phyloP scores from a whole-genome alignment of 208 protist genomes.

The Wallacemonas sp. region DNA sequence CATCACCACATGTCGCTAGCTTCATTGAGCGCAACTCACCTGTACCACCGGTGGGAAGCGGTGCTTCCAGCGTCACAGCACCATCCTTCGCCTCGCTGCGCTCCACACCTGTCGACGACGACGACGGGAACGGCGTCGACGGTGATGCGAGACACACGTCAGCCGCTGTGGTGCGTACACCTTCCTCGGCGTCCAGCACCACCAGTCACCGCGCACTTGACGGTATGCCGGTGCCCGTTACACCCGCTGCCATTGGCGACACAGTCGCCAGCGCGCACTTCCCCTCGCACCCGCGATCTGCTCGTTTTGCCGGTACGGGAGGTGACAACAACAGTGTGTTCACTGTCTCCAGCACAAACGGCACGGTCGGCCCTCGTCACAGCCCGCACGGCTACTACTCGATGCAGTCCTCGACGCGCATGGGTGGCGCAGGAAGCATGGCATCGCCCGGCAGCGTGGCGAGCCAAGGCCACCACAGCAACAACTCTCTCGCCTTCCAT shows the following conservation, averaged over 20 bases:
- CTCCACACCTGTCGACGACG: neutral
- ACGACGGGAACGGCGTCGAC: slow-evolving; percentile 13
- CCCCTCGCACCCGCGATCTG: neutral
- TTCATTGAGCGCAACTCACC: slow-evolving; percentile 33
- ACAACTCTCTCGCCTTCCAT: slow-evolving; percentile 38
- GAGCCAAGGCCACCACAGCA: slow-evolving; percentile 11
- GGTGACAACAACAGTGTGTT: no score
- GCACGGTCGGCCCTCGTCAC: neutral
- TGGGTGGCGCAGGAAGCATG: slow-evolving; percentile 10
- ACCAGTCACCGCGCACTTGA: neutral
- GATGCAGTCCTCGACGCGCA: neutral
- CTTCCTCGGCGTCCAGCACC: neutral
- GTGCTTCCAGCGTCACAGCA: neutral
- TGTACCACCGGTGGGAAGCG: slow-evolving; percentile 3
- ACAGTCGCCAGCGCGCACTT: slow-evolving; percentile 1
- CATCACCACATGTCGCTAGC: slow-evolving; percentile 35
- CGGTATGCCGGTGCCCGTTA: neutral
- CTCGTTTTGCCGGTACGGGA: no score
- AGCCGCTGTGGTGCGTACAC: no score
- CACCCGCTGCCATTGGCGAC: neutral
- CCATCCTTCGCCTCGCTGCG: neutral
- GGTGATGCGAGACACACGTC: no score
- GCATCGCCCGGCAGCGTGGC: neutral
- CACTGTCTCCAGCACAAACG: slow-evolving; percentile 5
- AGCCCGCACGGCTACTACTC: neutral